Evolutionary conservation across 306 rosid species (phyloP), one percentile per base, ranked within the genome.

Genomic region (Dalbergia oliveri): DNA sequence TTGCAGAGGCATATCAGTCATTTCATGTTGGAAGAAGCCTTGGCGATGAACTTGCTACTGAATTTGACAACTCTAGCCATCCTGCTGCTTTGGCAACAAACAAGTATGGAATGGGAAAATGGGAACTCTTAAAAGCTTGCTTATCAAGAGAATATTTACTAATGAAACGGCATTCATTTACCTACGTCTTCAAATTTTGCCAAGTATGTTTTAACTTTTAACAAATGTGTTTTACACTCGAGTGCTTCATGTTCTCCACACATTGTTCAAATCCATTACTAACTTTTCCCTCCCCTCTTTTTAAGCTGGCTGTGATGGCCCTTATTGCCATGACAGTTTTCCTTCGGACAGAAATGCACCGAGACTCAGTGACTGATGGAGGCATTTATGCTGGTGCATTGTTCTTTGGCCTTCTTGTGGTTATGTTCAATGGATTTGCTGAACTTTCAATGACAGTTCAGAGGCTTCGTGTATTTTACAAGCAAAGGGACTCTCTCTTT

Each of bases 1-100:
- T 89, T 80, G 72, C 68, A 10, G 72, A 74, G 64, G 86, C 85
- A 66, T 74, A 82, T 76, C 72, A 80, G 4, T 83, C 86, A 45
- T 89, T 77, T 64, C 90, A 80, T 50, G 86, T 84, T 23, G 89
- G 90, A 34, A 75, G 9, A 34, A 71, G 64, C 34, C 72, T 89
- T 61, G 53, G 10, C 18, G 34, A 78, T 15, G 92, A 86, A 53
- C 87, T 89, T 61, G 74, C 74, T 11, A 80, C 56, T 53, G 77
- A 66, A 56, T 89, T 82, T 85, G 92, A 89, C 83, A 87, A 87
- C 73, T 74, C 82, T 26, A 89, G 87, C 81, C 92, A 89, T 33
- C 86, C 88, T n/a, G 81, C 87, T 21, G 88, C 92, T 45, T 49
- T 89, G 71, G 23, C 87, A 39, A 84, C 84, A 14, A 16, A 56